phyloP scores from a whole-genome alignment of 257 asterid species.

The Capsicum baccatum region DNA sequence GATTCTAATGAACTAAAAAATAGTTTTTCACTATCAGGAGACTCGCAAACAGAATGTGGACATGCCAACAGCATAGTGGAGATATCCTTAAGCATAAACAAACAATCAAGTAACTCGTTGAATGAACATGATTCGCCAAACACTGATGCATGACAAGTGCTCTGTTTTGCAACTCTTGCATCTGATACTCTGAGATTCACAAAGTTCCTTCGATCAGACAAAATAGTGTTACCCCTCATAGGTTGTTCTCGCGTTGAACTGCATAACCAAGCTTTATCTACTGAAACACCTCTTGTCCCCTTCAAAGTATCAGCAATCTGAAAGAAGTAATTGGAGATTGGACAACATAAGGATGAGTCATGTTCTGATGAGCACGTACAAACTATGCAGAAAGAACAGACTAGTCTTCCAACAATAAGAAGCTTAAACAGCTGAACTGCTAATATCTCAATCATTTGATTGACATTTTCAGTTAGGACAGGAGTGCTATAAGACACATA shows the following conservation, averaged over 20 bases:
- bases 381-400: constrained; percentile 17
- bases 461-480: not conserved
- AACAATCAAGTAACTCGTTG: constrained; percentile 53
- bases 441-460: not conserved
- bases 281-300: constrained; percentile 46
- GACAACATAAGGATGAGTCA: not conserved
- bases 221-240: constrained; percentile 43
- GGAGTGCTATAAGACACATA: constrained; percentile 16
- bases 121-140: constrained; percentile 50
- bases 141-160: constrained; percentile 39
- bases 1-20: constrained; percentile 81
- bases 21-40: constrained; percentile 52
- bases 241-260: constrained; percentile 43
- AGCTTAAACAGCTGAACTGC: constrained; percentile 23
- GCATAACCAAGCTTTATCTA: constrained; percentile 49
- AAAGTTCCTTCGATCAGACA: constrained; percentile 41
- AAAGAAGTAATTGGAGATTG: constrained; percentile 29
- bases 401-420: not conserved
- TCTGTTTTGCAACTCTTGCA: constrained; percentile 41
- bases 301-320: constrained; percentile 67
- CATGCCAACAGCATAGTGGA: constrained; percentile 60
- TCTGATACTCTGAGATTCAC: constrained; percentile 39
- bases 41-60: constrained; percentile 45
- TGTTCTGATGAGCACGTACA: not conserved
- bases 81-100: constrained; percentile 75